Conservation (phyloP, 306 rosid species). For the Arachis stenosperma region DNA sequence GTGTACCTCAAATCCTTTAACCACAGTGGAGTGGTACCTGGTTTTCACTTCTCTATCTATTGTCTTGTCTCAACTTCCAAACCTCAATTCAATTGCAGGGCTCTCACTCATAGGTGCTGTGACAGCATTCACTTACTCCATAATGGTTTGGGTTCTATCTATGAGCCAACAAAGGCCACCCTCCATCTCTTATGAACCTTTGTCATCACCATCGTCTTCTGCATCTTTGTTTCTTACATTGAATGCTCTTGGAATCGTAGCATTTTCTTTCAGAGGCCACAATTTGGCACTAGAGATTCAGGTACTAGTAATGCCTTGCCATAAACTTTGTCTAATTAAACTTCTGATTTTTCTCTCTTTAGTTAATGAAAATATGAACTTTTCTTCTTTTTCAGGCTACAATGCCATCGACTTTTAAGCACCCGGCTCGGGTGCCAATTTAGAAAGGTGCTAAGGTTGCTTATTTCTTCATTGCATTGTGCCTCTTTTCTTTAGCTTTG, state of each 20-base stretch:
- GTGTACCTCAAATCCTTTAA: slow-evolving; percentile 84
- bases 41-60: slow-evolving; percentile 92
- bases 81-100: slow-evolving; percentile 80
- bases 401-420: slow-evolving; percentile 98
- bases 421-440: slow-evolving; percentile 98
- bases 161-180: no score
- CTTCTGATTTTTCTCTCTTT: no score
- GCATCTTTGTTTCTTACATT: slow-evolving; percentile 72
- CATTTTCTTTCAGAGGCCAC: slow-evolving; percentile 43
- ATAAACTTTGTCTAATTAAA: no score
- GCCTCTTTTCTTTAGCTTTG: slow-evolving; percentile 56
- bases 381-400: slow-evolving; percentile 56
- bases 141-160: no score
- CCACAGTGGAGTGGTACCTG: slow-evolving; percentile 97
- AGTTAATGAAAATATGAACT: no score
- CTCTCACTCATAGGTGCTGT: no score
- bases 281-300: no score
- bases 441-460: slow-evolving; percentile 99
- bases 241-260: slow-evolving; percentile 94
- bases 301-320: no score
- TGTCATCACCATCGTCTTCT: slow-evolving; percentile 54
- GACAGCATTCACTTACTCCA: no score
- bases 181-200: no score
- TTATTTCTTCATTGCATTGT: slow-evolving; percentile 91
- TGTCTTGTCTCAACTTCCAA: slow-evolving; percentile 93